Evolutionary conservation across 352 stramenopile genomes (phyloP), one percentile per base, ranked within the genome.

Genomic region (Pythium folliculosum): DNA sequence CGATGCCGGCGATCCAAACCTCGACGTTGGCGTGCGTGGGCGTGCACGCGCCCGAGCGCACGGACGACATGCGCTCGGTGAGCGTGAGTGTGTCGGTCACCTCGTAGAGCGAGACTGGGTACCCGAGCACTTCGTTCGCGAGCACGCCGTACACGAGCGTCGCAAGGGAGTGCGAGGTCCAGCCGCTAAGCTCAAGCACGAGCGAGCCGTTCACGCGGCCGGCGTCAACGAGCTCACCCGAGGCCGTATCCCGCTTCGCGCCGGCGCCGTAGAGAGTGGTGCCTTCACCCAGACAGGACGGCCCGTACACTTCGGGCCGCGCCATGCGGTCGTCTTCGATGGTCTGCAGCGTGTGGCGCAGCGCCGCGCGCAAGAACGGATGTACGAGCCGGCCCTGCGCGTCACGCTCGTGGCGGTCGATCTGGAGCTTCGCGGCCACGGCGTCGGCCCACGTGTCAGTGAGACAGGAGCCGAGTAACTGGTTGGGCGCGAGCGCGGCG

Each of bases 11-110:
- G 0, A 71, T 59, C 82, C 81, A 90, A 0, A 86, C 77, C 30
- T 91, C 84, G 21, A 79, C 23, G 40, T 90, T 91, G 10, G 82
- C 1, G 47, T 93, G 82, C 5, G 72, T 81, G 22, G 81, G 84
- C 0, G 73, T 87, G 25, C 78, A 90, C 0, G 71, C 14, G 8
- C 80, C 81, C 0, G 68, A 60, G 10, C 50, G 51, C 0, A 61
- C 73, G 0, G 67, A 75, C 3, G 77, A 76, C 72, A 81, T 82
- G 44, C 75, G 72, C 57, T 81, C n/a, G 1, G 55, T 67, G 17
- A 74, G 27, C 9, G 17, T 43, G 21, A 58, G 9, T n/a, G 60
- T 69, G 60, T 69, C 52, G 13, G 7, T 59, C 17, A 71, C 40
- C 17, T 30, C 54, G 60, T 67, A 71, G 54, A 64, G 57, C 19